Evolutionary conservation across 768 basidiomycete genomes (phyloP).

Genomic region (Coprinopsis sp.): DNA sequence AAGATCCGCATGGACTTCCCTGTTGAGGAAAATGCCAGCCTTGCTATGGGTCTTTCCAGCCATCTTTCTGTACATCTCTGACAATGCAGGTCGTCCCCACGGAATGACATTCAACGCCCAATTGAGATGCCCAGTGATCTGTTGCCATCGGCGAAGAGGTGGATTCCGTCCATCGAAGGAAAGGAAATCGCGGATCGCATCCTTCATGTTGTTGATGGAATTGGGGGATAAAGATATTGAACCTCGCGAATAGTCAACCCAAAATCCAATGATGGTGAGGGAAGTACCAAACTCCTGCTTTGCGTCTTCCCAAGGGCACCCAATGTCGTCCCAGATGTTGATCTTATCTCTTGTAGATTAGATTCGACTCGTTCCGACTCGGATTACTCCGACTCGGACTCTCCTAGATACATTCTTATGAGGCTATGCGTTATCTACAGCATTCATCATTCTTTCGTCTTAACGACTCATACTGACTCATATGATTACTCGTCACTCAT

Average conservation of each 20-base stretch:
- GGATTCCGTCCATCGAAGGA: conserved; percentile 11
- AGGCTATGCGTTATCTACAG: too few relatives aligned
- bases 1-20: conserved; percentile 10
- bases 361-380: too few relatives aligned
- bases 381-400: too few relatives aligned
- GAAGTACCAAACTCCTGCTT: conserved; percentile 23
- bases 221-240: conserved; percentile 17
- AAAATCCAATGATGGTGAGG: conserved; percentile 34
- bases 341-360: too few relatives aligned
- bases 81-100: conserved; percentile 11
- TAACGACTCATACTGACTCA: too few relatives aligned
- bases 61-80: conserved; percentile 12
- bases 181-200: conserved; percentile 9
- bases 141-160: conserved; percentile 3
- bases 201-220: conserved; percentile 15
- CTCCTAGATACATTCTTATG: too few relatives aligned
- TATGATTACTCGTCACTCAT: too few relatives aligned
- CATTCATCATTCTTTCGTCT: too few relatives aligned
- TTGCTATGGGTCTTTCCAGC: conserved; percentile 3
- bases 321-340: neutral
- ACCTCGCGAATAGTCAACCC: conserved; percentile 24
- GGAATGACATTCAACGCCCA: conserved; percentile 14
- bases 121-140: conserved; percentile 11
- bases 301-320: conserved; percentile 20
- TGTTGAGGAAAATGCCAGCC: conserved; percentile 11